These are phyloP conservation scores for Epichloe amarillans DNA, from an alignment of 2,329 filamentous ascomycete genomes.

Conservation along the genomic window DNA sequence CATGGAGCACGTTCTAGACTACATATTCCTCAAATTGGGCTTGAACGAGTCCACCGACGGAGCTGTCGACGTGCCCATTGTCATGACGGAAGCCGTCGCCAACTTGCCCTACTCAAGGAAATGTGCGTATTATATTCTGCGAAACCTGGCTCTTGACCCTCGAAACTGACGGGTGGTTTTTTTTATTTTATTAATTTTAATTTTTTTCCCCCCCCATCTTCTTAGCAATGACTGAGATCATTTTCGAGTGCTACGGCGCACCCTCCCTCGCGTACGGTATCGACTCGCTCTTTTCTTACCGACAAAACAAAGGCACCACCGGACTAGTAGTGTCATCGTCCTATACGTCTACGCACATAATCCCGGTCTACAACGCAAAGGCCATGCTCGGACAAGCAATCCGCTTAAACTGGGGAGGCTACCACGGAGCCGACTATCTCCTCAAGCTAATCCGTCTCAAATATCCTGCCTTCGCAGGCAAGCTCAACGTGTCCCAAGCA, in stretches of 20 bases:
- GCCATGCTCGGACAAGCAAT: constrained; percentile 75
- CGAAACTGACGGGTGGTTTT: constrained; percentile 9
- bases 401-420: constrained; percentile 87
- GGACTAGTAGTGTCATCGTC: constrained; percentile 86
- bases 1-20: constrained; percentile 88
- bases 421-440: constrained; percentile 80
- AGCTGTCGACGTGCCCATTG: constrained; percentile 68
- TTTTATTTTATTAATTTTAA: too few relatives aligned
- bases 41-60: constrained; percentile 58
- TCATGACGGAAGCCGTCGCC: constrained; percentile 92
- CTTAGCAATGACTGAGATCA: constrained; percentile 86
- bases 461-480: constrained; percentile 78
- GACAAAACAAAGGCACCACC: constrained; percentile 76
- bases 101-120: constrained; percentile 81
- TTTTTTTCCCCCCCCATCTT: not conserved
- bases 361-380: constrained; percentile 81
- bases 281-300: constrained; percentile 92
- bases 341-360: constrained; percentile 86
- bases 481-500: constrained; percentile 74
- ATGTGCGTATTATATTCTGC: constrained; percentile 42
- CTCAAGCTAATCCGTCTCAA: constrained; percentile 81
- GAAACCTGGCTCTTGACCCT: not conserved
- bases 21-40: constrained; percentile 86
- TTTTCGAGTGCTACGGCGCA: constrained; percentile 91
- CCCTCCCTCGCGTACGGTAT: constrained; percentile 88